These are phyloP conservation scores for Excoecaria agallocha DNA, from an alignment of 345 rosid species.

Conservation along the genomic window DNA sequence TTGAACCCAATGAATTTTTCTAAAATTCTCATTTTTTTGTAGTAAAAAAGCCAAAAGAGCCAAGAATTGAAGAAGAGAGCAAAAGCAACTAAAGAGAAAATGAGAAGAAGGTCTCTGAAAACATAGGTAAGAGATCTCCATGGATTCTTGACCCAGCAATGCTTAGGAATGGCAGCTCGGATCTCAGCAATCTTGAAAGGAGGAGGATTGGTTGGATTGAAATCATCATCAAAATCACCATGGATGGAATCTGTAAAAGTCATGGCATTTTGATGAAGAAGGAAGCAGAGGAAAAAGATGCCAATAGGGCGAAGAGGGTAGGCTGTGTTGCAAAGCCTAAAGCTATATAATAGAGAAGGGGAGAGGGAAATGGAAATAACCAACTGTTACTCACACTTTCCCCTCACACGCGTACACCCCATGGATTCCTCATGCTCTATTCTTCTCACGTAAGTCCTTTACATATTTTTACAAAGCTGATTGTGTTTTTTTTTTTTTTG, in stretches of 20 bases:
- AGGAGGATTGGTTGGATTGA: slow-evolving; percentile 32
- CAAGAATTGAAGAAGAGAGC: slow-evolving; percentile 12
- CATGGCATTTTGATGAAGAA: background rate
- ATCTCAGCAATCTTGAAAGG: slow-evolving; percentile 37
- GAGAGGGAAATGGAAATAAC: no score
- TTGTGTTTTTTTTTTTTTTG: no score
- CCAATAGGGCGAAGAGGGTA: background rate
- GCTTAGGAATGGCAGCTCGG: slow-evolving; percentile 35
- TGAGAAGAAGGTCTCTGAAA: slow-evolving; percentile 11
- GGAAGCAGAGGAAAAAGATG: background rate
- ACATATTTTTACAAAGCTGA: no score
- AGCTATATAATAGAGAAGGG: no score
- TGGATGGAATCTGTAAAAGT: background rate
- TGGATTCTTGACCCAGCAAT: slow-evolving; percentile 34
- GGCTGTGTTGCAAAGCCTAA: no score
- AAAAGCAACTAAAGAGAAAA: slow-evolving; percentile 13
- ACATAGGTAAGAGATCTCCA: slow-evolving; percentile 31
- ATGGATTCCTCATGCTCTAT: no score
- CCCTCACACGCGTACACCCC: no score
- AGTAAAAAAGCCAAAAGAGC: slow-evolving; percentile 27
- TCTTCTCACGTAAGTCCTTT: no score
- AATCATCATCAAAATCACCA: slow-evolving; percentile 6
- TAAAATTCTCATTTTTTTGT: no score
- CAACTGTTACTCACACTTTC: no score
- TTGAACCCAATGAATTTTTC: no score